These are phyloP conservation scores for Trapa bicornis DNA, from an alignment of 345 rosid species.

Conservation along the genomic window DNA sequence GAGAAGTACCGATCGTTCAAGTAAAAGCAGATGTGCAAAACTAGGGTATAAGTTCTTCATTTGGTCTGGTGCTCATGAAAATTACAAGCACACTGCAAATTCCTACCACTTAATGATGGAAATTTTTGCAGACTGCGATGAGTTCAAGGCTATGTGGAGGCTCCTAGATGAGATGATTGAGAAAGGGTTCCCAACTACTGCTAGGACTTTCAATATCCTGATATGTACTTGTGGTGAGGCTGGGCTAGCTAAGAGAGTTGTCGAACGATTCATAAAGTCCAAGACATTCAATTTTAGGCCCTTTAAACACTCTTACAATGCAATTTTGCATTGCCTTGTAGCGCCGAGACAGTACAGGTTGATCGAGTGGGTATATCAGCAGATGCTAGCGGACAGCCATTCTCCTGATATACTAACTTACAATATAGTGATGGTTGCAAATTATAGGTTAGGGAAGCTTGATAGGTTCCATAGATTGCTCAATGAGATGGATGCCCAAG, in stretches of 20 bases:
- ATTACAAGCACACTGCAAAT: constrained; percentile 51
- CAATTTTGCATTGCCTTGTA: constrained; percentile 51
- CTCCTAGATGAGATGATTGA: constrained; percentile 74
- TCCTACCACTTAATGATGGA: constrained; percentile 71
- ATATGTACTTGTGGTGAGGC: constrained; percentile 74
- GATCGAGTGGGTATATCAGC: constrained; percentile 83
- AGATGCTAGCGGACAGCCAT: constrained; percentile 54
- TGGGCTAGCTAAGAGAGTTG: constrained; percentile 55
- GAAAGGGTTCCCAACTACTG: constrained; percentile 59
- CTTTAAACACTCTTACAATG: constrained; percentile 65
- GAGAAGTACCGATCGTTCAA: constrained; percentile 29
- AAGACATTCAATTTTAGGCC: constrained; percentile 68
- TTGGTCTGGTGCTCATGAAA: constrained; percentile 54
- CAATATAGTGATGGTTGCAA: constrained; percentile 58
- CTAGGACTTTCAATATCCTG: constrained; percentile 69
- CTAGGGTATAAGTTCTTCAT: constrained; percentile 61
- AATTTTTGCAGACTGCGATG: constrained; percentile 64
- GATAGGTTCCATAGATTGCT: constrained; percentile 53
- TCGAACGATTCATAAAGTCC: constrained; percentile 68
- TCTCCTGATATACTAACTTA: constrained; percentile 56
- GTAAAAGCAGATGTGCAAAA: constrained; percentile 48
- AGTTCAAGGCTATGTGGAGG: constrained; percentile 88
- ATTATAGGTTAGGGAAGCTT: constrained; percentile 60
- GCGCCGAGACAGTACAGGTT: constrained; percentile 46
- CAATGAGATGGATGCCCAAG: constrained; percentile 60